phyloP scores from a whole-genome alignment of 345 rosid species.

The Gossypium australe region DNA sequence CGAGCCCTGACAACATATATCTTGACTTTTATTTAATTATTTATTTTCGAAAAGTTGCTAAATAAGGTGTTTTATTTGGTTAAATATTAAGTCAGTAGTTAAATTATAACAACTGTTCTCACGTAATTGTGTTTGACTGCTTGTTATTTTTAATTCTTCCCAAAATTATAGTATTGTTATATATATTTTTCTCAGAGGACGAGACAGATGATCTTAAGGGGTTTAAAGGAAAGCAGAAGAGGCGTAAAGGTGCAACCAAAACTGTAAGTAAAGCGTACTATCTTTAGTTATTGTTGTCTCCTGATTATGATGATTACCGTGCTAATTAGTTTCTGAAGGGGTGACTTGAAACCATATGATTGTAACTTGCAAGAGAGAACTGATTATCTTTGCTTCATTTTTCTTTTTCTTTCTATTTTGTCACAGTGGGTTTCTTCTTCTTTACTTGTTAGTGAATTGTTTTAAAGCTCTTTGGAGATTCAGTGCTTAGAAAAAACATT shows the following conservation, averaged over 20 bases:
- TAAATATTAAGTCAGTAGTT: background rate
- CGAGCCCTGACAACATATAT: too few species aligned
- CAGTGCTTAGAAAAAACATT: background rate
- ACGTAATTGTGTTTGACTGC: background rate
- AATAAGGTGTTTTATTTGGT: background rate
- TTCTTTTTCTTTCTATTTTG: background rate
- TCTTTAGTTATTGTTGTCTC: background rate
- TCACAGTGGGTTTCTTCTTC: background rate
- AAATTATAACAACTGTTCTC: background rate
- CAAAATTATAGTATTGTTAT: background rate
- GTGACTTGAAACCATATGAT: background rate
- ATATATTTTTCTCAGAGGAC: slow-evolving; percentile 42
- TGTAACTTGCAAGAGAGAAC: background rate
- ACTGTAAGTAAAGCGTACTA: slow-evolving; percentile 32
- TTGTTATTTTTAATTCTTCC: background rate
- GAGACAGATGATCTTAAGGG: slow-evolving; percentile 44
- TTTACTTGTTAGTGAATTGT: background rate
- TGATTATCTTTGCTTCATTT: background rate
- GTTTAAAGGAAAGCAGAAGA: slow-evolving; percentile 46
- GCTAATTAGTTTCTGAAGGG: background rate
- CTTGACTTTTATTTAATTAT: background rate
- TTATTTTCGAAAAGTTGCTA: background rate
- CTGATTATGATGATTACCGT: background rate
- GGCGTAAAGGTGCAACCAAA: slow-evolving; percentile 26
- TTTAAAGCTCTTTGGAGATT: background rate